Evolutionary conservation across 164 flowering plant species (phyloP), one percentile per base, ranked within the genome.

Genomic region (Kalanchoe fedtschenkoi): DNA sequence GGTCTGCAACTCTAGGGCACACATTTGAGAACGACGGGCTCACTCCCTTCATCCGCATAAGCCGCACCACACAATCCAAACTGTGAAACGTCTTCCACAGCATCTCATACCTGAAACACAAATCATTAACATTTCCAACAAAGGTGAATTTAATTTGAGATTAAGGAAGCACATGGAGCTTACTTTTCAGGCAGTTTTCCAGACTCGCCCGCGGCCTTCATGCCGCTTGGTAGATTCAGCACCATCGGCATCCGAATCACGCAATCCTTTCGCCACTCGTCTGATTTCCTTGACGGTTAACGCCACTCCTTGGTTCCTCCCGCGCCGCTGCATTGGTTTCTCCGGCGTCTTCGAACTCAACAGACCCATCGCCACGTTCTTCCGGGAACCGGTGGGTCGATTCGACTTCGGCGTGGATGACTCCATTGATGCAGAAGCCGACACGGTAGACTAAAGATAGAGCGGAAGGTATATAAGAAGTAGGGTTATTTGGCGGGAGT

Each of bases 41-140:
- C 8, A 71, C 73, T 11, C 89, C 71, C 74, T 80, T 88, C 76
- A 82, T 29, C 26, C 72, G 74, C 34, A 83, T 78, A 72, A 88
- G 54, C 62, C 87, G 72, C 60, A 88, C 79, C 62, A 88, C 77
- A 64, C 74, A 72, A 67, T 77, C 77, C 77, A 77, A 65, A 63
- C 73, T 22, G 51, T 74, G 43, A 34, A 58, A 58, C 3, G 41
- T 34, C 61, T 58, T 33, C 14, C 42, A 58, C 41, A 58, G 6
- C 61, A 58, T 58, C 69, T 70, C 71, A 39, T 65, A 64, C 34
- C 80, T 76, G 70, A 55, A 62, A 67, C 44, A 55, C 78, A 82
- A 60, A 65, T 17, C 29, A 57, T 9, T 16, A 22, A 6, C 19
- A 38, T n/a, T 39, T 5, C 13, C 19, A 61, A 15, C 6, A 60